Evolutionary conservation across 139 green algal species (phyloP).

Genomic region (Picochlorum sp.): DNA sequence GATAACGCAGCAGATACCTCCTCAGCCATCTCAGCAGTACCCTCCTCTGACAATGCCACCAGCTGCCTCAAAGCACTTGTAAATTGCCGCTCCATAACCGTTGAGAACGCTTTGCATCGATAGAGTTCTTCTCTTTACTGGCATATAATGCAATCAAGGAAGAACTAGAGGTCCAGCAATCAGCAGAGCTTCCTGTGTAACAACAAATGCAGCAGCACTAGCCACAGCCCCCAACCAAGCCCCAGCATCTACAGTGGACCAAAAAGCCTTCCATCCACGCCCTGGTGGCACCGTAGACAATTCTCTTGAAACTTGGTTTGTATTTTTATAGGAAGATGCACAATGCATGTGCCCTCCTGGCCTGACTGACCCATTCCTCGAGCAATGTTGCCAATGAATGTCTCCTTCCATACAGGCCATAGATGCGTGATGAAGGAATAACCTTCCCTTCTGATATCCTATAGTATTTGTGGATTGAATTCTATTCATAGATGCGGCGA

Average conservation of each 20-base stretch:
- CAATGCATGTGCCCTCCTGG: too few species aligned
- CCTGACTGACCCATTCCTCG: too few species aligned
- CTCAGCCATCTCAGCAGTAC: constrained; percentile 14
- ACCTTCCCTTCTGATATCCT: too few species aligned
- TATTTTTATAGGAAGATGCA: too few species aligned
- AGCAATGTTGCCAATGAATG: too few species aligned
- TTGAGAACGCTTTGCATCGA: constrained; percentile 7
- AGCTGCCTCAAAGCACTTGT: neutral
- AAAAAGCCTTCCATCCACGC: constrained; percentile 26
- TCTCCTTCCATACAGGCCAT: too few species aligned
- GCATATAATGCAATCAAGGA: constrained; percentile 40
- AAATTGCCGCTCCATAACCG: constrained; percentile 1
- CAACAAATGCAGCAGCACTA: constrained; percentile 33
- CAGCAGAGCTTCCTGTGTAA: constrained; percentile 37
- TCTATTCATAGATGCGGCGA: too few species aligned
- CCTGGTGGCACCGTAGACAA: too few species aligned
- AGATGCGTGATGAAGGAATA: too few species aligned
- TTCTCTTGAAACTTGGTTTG: too few species aligned
- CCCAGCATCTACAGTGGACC: constrained; percentile 26
- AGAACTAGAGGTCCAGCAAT: constrained; percentile 27
- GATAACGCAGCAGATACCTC: constrained; percentile 14
- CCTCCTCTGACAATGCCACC: constrained; percentile 12
- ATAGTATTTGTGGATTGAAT: too few species aligned
- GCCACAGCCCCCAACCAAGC: constrained; percentile 36
- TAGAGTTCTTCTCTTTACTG: constrained; percentile 17